These are phyloP conservation scores for Candida morakotiae DNA, from an alignment of 805 yeast species.

Conservation along the genomic window DNA sequence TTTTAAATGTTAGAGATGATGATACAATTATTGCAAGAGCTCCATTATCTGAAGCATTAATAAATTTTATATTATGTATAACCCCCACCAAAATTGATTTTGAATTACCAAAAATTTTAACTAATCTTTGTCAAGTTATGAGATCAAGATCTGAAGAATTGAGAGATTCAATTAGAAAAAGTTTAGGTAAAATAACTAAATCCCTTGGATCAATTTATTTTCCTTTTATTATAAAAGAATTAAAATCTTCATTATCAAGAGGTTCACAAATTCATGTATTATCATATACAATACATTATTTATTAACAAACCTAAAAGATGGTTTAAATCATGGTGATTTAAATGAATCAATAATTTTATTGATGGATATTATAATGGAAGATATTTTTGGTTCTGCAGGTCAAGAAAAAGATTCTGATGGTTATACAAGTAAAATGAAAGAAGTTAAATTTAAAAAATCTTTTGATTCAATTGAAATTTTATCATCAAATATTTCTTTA, in stretches of 20 bases:
- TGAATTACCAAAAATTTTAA: conserved; percentile 76
- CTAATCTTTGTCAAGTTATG: conserved; percentile 84
- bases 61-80: conserved; percentile 61
- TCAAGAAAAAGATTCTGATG: conserved; percentile 92
- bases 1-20: conserved; percentile 65
- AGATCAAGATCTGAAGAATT: conserved; percentile 82
- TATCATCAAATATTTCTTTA: conserved; percentile 62
- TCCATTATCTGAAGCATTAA: conserved; percentile 77
- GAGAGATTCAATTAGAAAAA: conserved; percentile 80
- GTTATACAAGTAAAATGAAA: conserved; percentile 77
- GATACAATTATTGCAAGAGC: conserved; percentile 73
- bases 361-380: conserved; percentile 80
- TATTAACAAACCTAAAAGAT: conserved; percentile 52
- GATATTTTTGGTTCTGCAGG: conserved; percentile 91
- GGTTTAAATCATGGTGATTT: conserved; percentile 64
- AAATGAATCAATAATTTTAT: conserved; percentile 56
- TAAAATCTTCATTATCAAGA: conserved; percentile 71
- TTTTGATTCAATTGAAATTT: conserved; percentile 78
- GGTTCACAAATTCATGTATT: conserved; percentile 94
- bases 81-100: conserved; percentile 49
- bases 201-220: conserved; percentile 72
- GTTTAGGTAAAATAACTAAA: conserved; percentile 59
- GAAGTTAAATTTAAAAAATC: conserved; percentile 90
- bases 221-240: conserved; percentile 70
- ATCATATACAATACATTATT: conserved; percentile 78